Base-by-base conservation (phyloP, 257 asterid species). In the Voacanga thouarsii region DNA sequence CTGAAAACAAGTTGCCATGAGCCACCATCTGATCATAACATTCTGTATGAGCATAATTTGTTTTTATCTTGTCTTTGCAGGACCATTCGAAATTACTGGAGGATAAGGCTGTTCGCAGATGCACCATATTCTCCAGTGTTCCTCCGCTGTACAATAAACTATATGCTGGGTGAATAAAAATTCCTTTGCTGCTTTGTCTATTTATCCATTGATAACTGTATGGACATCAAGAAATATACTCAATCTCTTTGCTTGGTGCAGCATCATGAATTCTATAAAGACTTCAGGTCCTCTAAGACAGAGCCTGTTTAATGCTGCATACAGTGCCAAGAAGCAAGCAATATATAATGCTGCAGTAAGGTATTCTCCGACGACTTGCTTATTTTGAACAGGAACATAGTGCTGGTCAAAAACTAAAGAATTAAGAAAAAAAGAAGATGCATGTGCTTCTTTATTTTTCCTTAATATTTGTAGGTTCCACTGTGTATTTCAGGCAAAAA, bases 61-160 rank as follows among this genome's bases (percentile, higher is more conserved):
- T 24, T 43, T n/a, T 43, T 19, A 55, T 24, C 44, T 45, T 69
- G 26, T 76, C 64, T 82, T 83, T 89, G 81, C 94, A 94, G 99
- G 98, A 95, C 84, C 91, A 87, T 85, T 44, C 89, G 91, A 95
- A 91, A 88, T 76, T 94, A 88, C 82, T 94, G 96, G 98, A 94
- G 79, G 98, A 95, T 86, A 80, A 93, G 82, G 92, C 88, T 79
- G 91, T 92, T 78, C 92, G 93, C 64, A 89, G 91, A 79, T 98
- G 98, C 80, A 95, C 99, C 16, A 83, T 93, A 80, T 95, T 95
- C 88, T 82, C 96, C 79, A 95, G 99, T 76, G 99, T 95, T 80
- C 99, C 99, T 80, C 96, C 98, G 45, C 84, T 95, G 28, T 93
- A 87, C 89, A 94, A 94, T 85, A 89, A 95, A 79, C 85, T 95